Conservation (phyloP, 2,329 filamentous ascomycete genomes). For the Fusarium irregulare region DNA sequence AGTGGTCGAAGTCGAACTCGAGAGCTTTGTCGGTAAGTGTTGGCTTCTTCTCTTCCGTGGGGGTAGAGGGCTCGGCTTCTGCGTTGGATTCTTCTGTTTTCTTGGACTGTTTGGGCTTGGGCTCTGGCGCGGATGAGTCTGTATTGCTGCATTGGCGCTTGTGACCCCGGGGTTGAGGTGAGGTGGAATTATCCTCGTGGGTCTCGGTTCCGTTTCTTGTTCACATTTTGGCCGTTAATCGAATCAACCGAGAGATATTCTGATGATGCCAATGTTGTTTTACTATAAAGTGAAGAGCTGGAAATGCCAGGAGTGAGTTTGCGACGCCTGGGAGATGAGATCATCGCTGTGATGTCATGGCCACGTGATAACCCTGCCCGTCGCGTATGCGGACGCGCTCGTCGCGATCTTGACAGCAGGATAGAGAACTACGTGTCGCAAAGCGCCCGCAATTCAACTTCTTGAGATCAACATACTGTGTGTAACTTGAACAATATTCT, state of each 20-base stretch:
- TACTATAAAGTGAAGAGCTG: rapidly evolving
- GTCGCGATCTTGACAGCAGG: neutral
- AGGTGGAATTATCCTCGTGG: neutral
- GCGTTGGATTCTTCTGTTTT: neutral
- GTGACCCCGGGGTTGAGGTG: neutral
- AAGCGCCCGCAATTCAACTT: too few relatives aligned
- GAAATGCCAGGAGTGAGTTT: neutral
- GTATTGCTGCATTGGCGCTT: conserved; percentile 15
- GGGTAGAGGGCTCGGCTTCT: neutral
- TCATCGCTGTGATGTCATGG: neutral
- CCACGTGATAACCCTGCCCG: neutral
- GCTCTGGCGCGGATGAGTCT: neutral
- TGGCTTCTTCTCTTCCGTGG: neutral
- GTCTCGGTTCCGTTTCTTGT: conserved; percentile 14
- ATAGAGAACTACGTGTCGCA: neutral
- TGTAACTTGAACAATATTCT: too few relatives aligned
- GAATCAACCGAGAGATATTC: rapidly evolving
- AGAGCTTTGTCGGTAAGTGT: conserved; percentile 15
- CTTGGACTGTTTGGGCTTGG: conserved; percentile 15
- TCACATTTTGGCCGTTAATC: neutral
- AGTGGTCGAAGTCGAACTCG: conserved; percentile 31
- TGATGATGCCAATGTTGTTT: neutral
- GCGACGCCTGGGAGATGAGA: neutral
- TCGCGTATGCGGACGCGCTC: neutral
- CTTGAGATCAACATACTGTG: too few relatives aligned